These are phyloP conservation scores for Neonothopanus nambi DNA, from an alignment of 1,284 basidiomycete genomes.

Conservation along the genomic window DNA sequence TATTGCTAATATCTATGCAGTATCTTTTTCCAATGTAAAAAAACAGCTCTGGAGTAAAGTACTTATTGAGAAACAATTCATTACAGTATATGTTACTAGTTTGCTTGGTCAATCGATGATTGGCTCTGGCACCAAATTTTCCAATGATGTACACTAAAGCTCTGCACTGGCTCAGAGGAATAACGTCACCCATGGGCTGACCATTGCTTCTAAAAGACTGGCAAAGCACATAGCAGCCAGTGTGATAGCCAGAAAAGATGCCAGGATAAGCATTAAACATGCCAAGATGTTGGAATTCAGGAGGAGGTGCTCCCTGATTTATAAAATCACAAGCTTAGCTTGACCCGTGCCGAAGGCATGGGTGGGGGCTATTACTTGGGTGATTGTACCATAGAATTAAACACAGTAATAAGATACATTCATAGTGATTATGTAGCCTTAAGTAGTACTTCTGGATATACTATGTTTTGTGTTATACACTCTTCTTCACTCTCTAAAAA, in stretches of 20 bases:
- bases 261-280: neutral
- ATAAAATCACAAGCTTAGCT: no score
- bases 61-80: neutral
- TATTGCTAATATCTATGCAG: no score
- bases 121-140: neutral
- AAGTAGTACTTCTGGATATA: no score
- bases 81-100: neutral
- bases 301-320: neutral
- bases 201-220: neutral
- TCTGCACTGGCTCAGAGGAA: neutral
- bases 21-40: no score
- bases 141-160: neutral
- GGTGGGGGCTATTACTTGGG: no score
- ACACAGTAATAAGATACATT: no score
- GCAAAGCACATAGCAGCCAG: neutral
- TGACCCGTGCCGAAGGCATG: no score
- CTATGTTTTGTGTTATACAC: no score
- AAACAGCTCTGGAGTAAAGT: neutral
- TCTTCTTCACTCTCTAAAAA: no score
- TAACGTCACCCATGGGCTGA: neutral
- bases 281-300: neutral
- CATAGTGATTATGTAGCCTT: no score
- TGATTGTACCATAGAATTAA: no score
- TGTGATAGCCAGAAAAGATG: neutral
- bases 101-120: neutral